Evolutionary conservation across 306 rosid genomes (phyloP), one percentile per base, ranked within the genome.

Genomic region (Nissolia schottii): DNA sequence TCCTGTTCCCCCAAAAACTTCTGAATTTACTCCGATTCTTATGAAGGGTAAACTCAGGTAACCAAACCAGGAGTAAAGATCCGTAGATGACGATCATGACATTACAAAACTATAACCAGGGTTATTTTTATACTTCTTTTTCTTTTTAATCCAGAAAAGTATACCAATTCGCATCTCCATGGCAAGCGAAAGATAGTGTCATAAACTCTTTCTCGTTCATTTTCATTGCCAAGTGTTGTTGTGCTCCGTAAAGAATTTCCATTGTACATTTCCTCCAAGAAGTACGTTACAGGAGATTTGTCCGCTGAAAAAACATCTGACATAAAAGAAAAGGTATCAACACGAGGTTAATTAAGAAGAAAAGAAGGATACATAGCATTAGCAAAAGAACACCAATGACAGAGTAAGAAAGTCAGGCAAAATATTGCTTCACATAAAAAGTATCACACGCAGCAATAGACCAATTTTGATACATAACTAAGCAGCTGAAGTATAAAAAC

Each of bases 141-240:
- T 49, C 38, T 14, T 45, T 72, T 61, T 12, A 57, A 71, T 48
- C 16, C 34, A 38, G 70, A 63, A 65, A 79, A 45, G 35, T 74
- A 74, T 93, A 93, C 98, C 97, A 89, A 78, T 93, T 93, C 99
- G 49, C 99, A 94, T 89, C 99, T 88, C 99, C 99, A 94, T 32
- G 99, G 99, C 85, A 94, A 78, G 69, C 97, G 99, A 77, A 94
- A 94, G 77, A 94, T 91, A 0, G 97, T 91, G 74, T 94, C 97
- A 67, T 94, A 94, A 82, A 94, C 97, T 77, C 87, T 89, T 80
- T 94, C 99, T 38, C 99, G 84, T 74, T 94, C 99, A 74, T 74
- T 86, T 77, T 94, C 99, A 79, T 87, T 94, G 62, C 96, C 97
- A 31, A 81, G 87, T 2, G 90, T 86, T 13, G 97, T 89, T 60